Evolutionary conservation across 2,329 filamentous ascomycete species (phyloP), one percentile per base, ranked within the genome.

Genomic region (Alternaria novae-zelandiae): DNA sequence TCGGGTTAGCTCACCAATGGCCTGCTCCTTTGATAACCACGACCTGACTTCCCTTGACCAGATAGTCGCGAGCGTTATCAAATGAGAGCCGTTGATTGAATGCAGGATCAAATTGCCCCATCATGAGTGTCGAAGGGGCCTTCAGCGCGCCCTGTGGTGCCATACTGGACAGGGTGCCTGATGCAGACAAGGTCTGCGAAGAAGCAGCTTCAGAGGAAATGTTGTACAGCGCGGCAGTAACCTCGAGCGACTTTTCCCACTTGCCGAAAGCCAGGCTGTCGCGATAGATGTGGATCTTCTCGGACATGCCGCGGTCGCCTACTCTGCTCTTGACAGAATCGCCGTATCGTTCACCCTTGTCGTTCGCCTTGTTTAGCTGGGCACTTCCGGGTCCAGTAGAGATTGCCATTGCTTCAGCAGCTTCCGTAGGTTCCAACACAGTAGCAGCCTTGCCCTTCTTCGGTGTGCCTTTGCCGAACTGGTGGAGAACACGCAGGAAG

Each of bases 211-310:
- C 57, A 3, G 61, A 56, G 8, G 74, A 74, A 25, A 87, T 78
- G 15, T 81, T 80, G 61, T 82, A 83, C 8, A 87, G 79, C 4
- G 79, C 80, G 13, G 82, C 79, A 20, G 87, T 81, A 0, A 81
- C 84, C 64, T 86, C 81, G 23, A 85, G 72, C 2, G 83, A 84
- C 68, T 87, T 87, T 32, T 79, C 76, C 87, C 87, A 89, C 12
- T 72, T 74, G 0, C 74, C 74, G 4, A 74, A 63, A 20, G 81
- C 75, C 0, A 86, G 78, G 3, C 82, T 82, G 46, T 89, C 82
- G 30, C 86, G 83, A 74, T 89, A 89, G 57, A 88, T 83, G 12
- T 80, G 76, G 23, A 86, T 83, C 70, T 85, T 85, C 64, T 86
- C 81, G 12, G 80, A 75, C 78, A 86, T 86, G 61, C 84, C 85